Evolutionary conservation across 192 early-diverging fungal species (phyloP).

Genomic region (Coemansia pectinata): DNA sequence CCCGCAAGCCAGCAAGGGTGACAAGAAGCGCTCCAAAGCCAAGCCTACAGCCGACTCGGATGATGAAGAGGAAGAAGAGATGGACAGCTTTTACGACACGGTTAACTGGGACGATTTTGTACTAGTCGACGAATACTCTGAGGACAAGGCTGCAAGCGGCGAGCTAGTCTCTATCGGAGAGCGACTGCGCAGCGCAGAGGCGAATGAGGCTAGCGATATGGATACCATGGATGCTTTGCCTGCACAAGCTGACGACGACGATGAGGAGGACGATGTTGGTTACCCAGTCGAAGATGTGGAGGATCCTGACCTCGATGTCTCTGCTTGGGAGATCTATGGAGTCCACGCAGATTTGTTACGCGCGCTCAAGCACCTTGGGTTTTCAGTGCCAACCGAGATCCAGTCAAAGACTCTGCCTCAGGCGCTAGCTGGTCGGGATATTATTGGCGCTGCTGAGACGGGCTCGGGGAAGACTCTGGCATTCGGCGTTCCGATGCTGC

Average conservation of each 20-base stretch:
- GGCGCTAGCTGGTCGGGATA: conserved; percentile 75
- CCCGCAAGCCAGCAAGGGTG: conserved; percentile 7
- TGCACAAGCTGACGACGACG: conserved; percentile 10
- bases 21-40: conserved; percentile 18
- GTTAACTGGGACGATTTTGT: conserved; percentile 60
- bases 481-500: conserved; percentile 91
- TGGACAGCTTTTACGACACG: conserved; percentile 10
- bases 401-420: conserved; percentile 73
- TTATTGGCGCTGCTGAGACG: conserved; percentile 93
- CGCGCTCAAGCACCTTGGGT: conserved; percentile 71
- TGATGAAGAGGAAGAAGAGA: conserved; percentile 13
- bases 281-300: conserved; percentile 15
- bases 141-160: conserved; percentile 56
- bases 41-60: background rate
- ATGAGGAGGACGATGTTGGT: conserved; percentile 12
- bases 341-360: conserved; percentile 62
- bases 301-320: conserved; percentile 60
- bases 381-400: conserved; percentile 82
- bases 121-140: conserved; percentile 80
- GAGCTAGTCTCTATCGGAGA: conserved; percentile 38
- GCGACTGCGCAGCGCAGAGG: conserved; percentile 22
- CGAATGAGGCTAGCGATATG: conserved; percentile 13
- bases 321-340: conserved; percentile 71
- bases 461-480: conserved; percentile 96
- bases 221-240: conserved; percentile 12